These are phyloP conservation scores for Fusarium sp. DNA, from an alignment of 2,329 filamentous ascomycete genomes.

Conservation along the genomic window DNA sequence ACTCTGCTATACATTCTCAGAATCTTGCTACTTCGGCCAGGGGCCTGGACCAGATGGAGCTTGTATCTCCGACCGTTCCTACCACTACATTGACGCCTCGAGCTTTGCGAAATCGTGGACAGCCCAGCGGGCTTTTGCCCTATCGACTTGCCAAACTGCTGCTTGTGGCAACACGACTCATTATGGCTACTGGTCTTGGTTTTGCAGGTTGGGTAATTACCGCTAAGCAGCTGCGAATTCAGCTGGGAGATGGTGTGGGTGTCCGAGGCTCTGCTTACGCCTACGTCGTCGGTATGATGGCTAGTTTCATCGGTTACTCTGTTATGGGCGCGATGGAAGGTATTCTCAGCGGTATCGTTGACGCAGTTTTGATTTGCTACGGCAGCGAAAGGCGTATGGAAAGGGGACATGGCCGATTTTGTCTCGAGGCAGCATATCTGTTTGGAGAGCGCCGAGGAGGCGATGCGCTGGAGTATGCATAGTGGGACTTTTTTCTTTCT, in stretches of 20 bases:
- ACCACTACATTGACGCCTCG: conserved; percentile 77
- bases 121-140: conserved; percentile 74
- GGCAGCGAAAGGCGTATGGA: conserved; percentile 84
- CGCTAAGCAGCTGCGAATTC: conserved; percentile 79
- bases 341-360: conserved; percentile 86
- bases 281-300: conserved; percentile 92
- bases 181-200: conserved; percentile 90
- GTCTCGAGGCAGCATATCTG: conserved; percentile 88
- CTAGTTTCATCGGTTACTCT: conserved; percentile 94
- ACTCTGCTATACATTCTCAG: conserved; percentile 92
- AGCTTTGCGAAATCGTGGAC: conserved; percentile 59
- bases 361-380: conserved; percentile 93
- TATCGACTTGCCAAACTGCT: conserved; percentile 93
- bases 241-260: conserved; percentile 64
- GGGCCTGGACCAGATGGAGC: conserved; percentile 83
- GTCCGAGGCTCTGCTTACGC: conserved; percentile 89
- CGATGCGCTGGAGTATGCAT: conserved; percentile 48
- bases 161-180: conserved; percentile 88
- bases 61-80: conserved; percentile 78
- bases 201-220: conserved; percentile 98
- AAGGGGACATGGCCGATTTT: conserved; percentile 80
- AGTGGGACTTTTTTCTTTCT: conserved; percentile 12
- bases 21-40: conserved; percentile 82
- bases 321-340: conserved; percentile 92
- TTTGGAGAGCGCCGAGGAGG: conserved; percentile 75